Evolutionary conservation across 1,139 yeast genomes (phyloP), one percentile per base, ranked within the genome.

Genomic region (Saccharomyces hybrid): DNA sequence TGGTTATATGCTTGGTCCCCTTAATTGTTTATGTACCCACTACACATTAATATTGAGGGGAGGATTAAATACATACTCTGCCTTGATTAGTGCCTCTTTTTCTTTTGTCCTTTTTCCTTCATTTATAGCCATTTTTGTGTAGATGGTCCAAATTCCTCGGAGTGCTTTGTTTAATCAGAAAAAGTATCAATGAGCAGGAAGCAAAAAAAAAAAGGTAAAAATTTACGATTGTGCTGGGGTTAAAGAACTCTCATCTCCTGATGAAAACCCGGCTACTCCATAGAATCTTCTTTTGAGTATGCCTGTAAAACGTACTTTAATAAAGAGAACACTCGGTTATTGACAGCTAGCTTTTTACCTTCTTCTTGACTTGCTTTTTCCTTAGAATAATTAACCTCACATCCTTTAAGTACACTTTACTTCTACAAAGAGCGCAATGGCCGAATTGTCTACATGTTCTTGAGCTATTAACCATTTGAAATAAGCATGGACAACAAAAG

Each of bases 401-500:
- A 26, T 66, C 68, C 28, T 63, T 73, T 46, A 76, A 71, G 2
- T 69, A 63, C 1, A 77, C 73, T n/a, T 64, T 66, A 38, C 70
- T 67, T 52, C 83, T 71, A 57, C 83, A 79, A 23, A 79, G 66
- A 1, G 82, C 76, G 65, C 83, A 79, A n/a, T 73, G 72, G 0
- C 80, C 81, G 26, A 66, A 63, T 9, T 62, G 58, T 41, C 59
- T 68, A 23, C 63, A 63, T 47, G 69, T 68, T 41, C 71, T 68
- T n/a, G 79, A 74, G 47, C 74, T 73, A 20, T 79, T 76, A 31
- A 80, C 68, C 52, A 82, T 79, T 50, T 73, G 72, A 62, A 75
- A 79, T 9, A 78, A 69, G 63, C 84, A 81, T 38, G 75, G 75
- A 6, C 74, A 69, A 62, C 85, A 81, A 59, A 75, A 80, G 6